Base-by-base conservation (phyloP, 1,284 basidiomycete species). In the Thecaphora thlaspeos region DNA sequence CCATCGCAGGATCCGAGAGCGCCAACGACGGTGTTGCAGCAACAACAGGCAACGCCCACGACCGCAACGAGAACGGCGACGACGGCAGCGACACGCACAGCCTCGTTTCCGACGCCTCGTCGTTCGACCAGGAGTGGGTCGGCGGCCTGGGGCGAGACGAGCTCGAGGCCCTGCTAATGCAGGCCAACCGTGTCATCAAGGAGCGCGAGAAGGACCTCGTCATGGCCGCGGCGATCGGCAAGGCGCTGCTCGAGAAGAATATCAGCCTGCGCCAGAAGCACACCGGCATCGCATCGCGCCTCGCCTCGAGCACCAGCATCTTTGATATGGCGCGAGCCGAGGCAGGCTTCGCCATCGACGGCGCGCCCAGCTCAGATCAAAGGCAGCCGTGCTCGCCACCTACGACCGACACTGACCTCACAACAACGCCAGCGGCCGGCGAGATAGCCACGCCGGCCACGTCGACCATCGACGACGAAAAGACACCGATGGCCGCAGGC, bases 161-260 rank as follows among this genome's bases (percentile, higher is more conserved):
- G 42, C 64, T 73, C 39, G 70, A 73, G 32, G 40, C 50, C 9
- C 50, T 73, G 17, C 46, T 73, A 19, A 54, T 72, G 43, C 46
- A 72, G 32, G 69, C 71, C 0, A 58, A 61, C 45, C 61, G 55
- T n/a, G 63, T 70, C 38, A 68, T 73, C 43, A 62, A 58, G 22
- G 70, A 70, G 36, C 49, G 71, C 14, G 71, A 73, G 38, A 46
- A 62, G 17, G 71, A 72, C 41, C 57, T 73, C 24, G 61, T 65
- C 26, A 58, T 73, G 22, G 70, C 71, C 10, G 71, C 71, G 24
- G 64, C 64, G 37, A 71, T 73, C 23, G 71, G 71, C 42, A 63
- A 72, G 38, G 68, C 69, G 2, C 57, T 73, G 18, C 49, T 73
- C n/a, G 67, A 73, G 24, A 73, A 73, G 60, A 72, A 73, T 24